Base-by-base conservation (phyloP, 176 grass and related monocot genomes). In the Eragrostis nindensis region DNA sequence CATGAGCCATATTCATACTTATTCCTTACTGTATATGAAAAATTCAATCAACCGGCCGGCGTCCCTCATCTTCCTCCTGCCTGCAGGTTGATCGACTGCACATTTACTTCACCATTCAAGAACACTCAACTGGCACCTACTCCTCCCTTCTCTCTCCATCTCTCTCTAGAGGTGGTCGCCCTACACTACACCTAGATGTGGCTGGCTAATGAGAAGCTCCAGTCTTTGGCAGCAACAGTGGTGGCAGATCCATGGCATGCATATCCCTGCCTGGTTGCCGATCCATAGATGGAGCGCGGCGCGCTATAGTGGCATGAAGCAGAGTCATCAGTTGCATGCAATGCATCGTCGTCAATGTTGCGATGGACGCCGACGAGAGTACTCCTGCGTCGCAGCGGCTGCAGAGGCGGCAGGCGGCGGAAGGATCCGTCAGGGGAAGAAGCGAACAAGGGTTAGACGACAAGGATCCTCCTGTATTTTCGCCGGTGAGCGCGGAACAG, bases 391-490 rank as follows among this genome's bases (percentile, higher is more conserved):
- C 3, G 8, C 57, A 63, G 74, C 2, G 48, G 11, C n/a, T 1
- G 26, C 3, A 13, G 10, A 21, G 39, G 55, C 22, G 73, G 52
- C 18, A 32, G 56, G 47, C 26, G 30, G 46, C 29, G 13, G 85
- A 29, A 83, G 78, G 80, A 88, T 84, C 75, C 81, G 52, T 84
- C 81, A 80, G 86, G 41, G 61, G 81, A 69, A 79, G 81, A 88
- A 88, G 70, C 48, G 18, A 88, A 88, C 86, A 88, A 88, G 49
- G 32, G 46, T 61, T 53, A 88, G 52, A 84, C 75, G 86, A 88
- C 86, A 74, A 88, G 42, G 43, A 78, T 27, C 1, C 15, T 73
- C 74, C 80, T 88, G 80, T 83, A 47, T 67, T 48, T 78, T 22
- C 59, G 67, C 39, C 80, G 68, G 80, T 78, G 74, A 22, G 57